Percentiles rank a stretch among this genome's conserved stretches.
Evolutionary conservation across 1,284 basidiomycete genomes (phyloP).

Genomic region (Testicularia cyperi): DNA sequence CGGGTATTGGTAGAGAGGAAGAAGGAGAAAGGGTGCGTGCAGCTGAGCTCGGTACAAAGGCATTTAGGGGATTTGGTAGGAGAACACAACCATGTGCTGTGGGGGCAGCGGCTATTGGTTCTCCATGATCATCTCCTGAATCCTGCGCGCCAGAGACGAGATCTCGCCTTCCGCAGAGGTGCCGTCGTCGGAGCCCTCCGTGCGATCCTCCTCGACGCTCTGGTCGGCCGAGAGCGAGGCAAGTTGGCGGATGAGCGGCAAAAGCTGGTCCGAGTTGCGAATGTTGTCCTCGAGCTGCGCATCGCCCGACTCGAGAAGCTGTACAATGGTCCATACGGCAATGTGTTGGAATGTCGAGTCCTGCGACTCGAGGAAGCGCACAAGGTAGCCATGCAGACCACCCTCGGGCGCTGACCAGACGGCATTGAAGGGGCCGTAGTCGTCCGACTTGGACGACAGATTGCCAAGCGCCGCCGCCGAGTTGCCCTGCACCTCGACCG

Average conservation of each 20-base stretch:
- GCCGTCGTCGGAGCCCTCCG: conserved; percentile 43
- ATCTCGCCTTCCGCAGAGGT: conserved; percentile 55
- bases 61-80: too few species aligned
- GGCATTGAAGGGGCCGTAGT: conserved; percentile 95
- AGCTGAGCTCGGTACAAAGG: too few species aligned
- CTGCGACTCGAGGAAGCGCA: conserved; percentile 86
- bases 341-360: conserved; percentile 99
- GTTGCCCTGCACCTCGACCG: conserved; percentile 98
- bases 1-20: too few species aligned
- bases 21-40: too few species aligned
- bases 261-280: conserved; percentile 44
- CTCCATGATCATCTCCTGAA: conserved; percentile 55
- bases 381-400: conserved; percentile 91
- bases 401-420: conserved; percentile 98
- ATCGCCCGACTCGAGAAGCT: conserved; percentile 90
- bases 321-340: conserved; percentile 90
- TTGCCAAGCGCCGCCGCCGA: conserved; percentile 97
- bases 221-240: conserved; percentile 25
- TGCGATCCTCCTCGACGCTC: conserved; percentile 39
- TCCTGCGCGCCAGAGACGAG: conserved; percentile 46
- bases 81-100: too few species aligned
- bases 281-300: conserved; percentile 58
- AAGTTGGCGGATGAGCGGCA: conserved; percentile 51
- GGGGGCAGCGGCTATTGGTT: conserved; percentile 24
- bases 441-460: conserved; percentile 86